phyloP scores from a whole-genome alignment of 2,329 filamentous ascomycete genomes.

The Sphaerulina musiva region DNA sequence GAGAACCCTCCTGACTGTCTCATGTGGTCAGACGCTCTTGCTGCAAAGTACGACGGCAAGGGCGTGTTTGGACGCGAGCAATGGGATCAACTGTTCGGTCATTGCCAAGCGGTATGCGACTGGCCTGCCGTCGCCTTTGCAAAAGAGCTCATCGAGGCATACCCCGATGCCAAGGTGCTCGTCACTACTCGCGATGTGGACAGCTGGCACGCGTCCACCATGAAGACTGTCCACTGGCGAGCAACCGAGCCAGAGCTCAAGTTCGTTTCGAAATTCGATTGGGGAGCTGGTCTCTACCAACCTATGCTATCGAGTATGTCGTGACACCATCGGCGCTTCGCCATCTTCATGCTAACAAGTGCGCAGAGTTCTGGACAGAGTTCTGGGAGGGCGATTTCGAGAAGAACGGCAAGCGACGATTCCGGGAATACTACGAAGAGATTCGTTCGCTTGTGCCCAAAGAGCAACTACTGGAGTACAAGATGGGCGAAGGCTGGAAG shows the following conservation, averaged over 20 bases:
- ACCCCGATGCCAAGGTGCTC: slow-evolving; percentile 66
- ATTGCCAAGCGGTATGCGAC: slow-evolving; percentile 61
- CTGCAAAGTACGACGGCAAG: slow-evolving; percentile 55
- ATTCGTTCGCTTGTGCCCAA: slow-evolving; percentile 43
- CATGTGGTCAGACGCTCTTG: slow-evolving; percentile 64
- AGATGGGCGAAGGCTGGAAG: slow-evolving; percentile 49
- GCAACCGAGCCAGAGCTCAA: slow-evolving; percentile 57
- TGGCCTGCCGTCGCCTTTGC: slow-evolving; percentile 63
- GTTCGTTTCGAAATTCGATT: slow-evolving; percentile 50
- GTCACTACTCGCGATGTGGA: slow-evolving; percentile 61
- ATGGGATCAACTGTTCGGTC: slow-evolving; percentile 62
- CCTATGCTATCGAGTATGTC: slow-evolving; percentile 55
- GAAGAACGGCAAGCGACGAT: slow-evolving; percentile 58
- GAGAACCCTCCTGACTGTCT: slow-evolving; percentile 62
- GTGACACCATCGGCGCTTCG: background rate
- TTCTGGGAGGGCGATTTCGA: slow-evolving; percentile 64
- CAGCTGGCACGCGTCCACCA: slow-evolving; percentile 56
- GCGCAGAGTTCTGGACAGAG: slow-evolving; percentile 55
- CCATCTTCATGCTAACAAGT: slow-evolving; percentile 7
- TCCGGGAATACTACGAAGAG: slow-evolving; percentile 50
- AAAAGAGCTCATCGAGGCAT: slow-evolving; percentile 63
- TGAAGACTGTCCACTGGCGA: slow-evolving; percentile 63
- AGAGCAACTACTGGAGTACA: slow-evolving; percentile 49
- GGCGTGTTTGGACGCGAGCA: slow-evolving; percentile 59
- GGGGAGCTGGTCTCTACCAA: slow-evolving; percentile 62